Base-by-base conservation (phyloP, 345 rosid species). In the Eucalyptus caleyi region DNA sequence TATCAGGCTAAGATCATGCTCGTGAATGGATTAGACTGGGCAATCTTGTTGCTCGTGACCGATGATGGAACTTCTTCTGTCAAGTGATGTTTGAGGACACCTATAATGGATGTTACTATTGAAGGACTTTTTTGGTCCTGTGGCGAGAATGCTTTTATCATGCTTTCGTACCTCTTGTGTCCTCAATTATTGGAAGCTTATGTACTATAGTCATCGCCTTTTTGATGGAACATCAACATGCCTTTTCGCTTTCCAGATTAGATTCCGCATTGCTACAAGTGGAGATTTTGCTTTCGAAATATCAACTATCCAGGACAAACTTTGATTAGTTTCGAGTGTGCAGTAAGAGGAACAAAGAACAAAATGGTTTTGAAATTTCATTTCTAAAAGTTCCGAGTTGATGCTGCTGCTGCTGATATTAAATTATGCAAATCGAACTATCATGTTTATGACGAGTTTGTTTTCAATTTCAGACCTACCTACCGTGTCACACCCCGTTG, bases 401-500 rank as follows among this genome's bases (percentile, higher is more conserved):
- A 32, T 86, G 56, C 24, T 86, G 4, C 32, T 47, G 50, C 16
- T 86, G 30, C 9, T 86, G 18, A 6, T 86, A 16, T 42, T 51
- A 50, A 24, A 16, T 1, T 30, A 30, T 27, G 87, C 53, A 16
- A 86, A 26, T 34, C 1, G 8, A 69, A 34, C 13, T 2, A 9
- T 1, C 3, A 69, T 77, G 45, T 37, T 37, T 1, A 21, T 21
- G 47, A 37, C 0, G 45, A 37, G 83, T 40, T 77, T 37, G 83
- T 77, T 77, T 77, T 77, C 83, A 88, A 72, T 10, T 53, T 72
- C 90, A 97, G 99, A 92, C 96, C 81, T 97, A 95, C 90, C 98
- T 97, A 88, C 99, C 99, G 82, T 89, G 92, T 92, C 93, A 97
- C 82, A 97, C 97, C 81, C 99, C 99, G 11, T 95, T 91, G 91